Conservation (phyloP, 306 rosid species). For the Gleditsia sinensis region DNA sequence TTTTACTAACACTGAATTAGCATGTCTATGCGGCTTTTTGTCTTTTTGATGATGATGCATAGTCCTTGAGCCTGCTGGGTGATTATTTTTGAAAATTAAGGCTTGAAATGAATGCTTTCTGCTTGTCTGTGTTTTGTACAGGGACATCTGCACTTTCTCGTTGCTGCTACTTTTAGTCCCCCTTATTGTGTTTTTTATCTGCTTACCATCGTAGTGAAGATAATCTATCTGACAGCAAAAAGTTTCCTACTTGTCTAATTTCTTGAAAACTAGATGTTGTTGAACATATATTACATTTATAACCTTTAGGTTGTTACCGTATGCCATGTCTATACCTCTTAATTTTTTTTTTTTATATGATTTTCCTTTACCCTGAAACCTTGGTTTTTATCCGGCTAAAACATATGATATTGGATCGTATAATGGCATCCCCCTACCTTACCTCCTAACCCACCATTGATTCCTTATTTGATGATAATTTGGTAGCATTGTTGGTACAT, state of each 20-base stretch:
- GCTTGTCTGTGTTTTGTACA: not conserved
- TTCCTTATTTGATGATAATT: too few relatives aligned
- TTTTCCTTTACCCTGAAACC: too few relatives aligned
- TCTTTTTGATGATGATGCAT: not conserved
- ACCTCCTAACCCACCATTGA: too few relatives aligned
- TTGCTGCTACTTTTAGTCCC: constrained; percentile 6
- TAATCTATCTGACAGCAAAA: too few relatives aligned
- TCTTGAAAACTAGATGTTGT: not conserved
- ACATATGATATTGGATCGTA: too few relatives aligned
- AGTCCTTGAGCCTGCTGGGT: not conserved
- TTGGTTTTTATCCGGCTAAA: too few relatives aligned
- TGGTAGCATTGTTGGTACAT: too few relatives aligned
- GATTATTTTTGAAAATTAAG: not conserved
- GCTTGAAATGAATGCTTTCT: not conserved
- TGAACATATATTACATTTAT: not conserved
- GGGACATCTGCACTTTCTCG: not conserved
- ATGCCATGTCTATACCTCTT: not conserved
- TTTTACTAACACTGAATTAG: not conserved
- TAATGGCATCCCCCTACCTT: too few relatives aligned
- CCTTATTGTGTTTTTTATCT: not conserved
- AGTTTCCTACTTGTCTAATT: too few relatives aligned
- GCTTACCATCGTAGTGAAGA: too few relatives aligned
- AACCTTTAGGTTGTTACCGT: not conserved
- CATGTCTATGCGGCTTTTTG: too few relatives aligned
- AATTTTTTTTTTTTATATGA: too few relatives aligned